phyloP scores from a whole-genome alignment of 2,329 filamentous ascomycete species.

The Septoria linicola region DNA sequence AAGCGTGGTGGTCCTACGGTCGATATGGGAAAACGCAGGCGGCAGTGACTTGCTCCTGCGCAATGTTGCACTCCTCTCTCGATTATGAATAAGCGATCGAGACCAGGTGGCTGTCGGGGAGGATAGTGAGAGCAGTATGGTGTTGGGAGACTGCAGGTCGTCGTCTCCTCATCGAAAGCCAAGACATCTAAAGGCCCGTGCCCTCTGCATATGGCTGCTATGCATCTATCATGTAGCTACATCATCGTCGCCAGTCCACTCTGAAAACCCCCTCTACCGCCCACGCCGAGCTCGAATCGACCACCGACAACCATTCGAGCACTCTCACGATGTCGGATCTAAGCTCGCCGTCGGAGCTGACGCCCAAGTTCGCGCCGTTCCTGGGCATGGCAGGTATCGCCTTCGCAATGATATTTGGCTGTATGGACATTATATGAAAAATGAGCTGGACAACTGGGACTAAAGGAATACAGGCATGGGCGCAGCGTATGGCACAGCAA shows the following conservation, averaged over 20 bases:
- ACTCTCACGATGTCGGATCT: conserved; percentile 42
- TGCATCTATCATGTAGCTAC: no score
- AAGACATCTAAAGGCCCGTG: no score
- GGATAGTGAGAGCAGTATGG: no score
- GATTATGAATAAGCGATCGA: no score
- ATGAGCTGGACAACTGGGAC: conserved; percentile 21
- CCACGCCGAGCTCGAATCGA: conserved; percentile 1
- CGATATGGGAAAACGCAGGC: no score
- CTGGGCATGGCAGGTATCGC: conserved; percentile 83
- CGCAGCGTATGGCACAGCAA: conserved; percentile 83
- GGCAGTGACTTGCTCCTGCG: not conserved
- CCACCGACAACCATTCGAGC: conserved; percentile 1
- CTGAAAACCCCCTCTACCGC: conserved; percentile 1
- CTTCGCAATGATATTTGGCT: conserved; percentile 79
- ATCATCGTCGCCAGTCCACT: conserved; percentile 10
- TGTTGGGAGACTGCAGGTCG: not conserved
- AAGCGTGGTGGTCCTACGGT: no score
- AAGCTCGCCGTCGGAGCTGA: conserved; percentile 49
- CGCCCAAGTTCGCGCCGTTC: conserved; percentile 83
- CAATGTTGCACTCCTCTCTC: not conserved
- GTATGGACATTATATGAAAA: conserved; percentile 50
- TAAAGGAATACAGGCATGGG: conserved; percentile 56
- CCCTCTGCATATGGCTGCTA: no score
- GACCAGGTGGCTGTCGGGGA: no score
- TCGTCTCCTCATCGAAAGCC: not conserved